Base-by-base conservation (phyloP, 495 filamentous ascomycete species). In the Rhypophila decipiens region DNA sequence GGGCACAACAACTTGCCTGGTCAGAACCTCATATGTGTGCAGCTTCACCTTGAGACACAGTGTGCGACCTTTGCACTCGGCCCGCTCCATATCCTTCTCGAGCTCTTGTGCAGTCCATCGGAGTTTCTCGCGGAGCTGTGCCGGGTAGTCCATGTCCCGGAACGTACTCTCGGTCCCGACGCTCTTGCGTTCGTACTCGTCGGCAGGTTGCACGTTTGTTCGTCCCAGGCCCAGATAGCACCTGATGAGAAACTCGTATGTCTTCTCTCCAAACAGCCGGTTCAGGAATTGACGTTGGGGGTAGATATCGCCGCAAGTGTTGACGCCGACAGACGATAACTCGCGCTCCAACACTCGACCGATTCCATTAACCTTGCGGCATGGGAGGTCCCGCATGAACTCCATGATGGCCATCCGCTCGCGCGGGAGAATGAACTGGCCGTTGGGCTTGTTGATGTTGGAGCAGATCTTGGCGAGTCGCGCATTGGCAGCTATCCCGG, bases 161-260 rank as follows among this genome's bases (percentile, higher is more conserved):
- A 98, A 98, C 0, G 93, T 98, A 39, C 80, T 83, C 66, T 99
- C 93, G 0, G 91, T 96, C 24, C 93, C 90, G 4, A 99, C 85
- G 52, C 87, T 94, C 61, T 96, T 96, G 10, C 91, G 79, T 55
- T 96, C 90, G 51, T 93, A 87, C 39, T 87, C 88, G 50, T 94
- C 90, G 1, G 85, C 85, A 0, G 93, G 94, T 39, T 89, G 84
- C 5, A 99, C 76, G 13, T 78, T 82, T 0, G 94, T 97, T n/a
- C 90, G 70, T 7, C 93, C 93, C 0, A 97, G 69, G 8, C 94
- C 93, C 0, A 97, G 79, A 56, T 95, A 84, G 53, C 84, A 88
- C 42, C 82, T 76, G 39, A 94, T 77, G 4, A 99, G 71, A 50
- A 97, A 97, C 34, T 86, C 79, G 51, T 86, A 90, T 0, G 87